phyloP scores from a whole-genome alignment of 2,329 filamentous ascomycete genomes.

The Microcera coccophila region DNA sequence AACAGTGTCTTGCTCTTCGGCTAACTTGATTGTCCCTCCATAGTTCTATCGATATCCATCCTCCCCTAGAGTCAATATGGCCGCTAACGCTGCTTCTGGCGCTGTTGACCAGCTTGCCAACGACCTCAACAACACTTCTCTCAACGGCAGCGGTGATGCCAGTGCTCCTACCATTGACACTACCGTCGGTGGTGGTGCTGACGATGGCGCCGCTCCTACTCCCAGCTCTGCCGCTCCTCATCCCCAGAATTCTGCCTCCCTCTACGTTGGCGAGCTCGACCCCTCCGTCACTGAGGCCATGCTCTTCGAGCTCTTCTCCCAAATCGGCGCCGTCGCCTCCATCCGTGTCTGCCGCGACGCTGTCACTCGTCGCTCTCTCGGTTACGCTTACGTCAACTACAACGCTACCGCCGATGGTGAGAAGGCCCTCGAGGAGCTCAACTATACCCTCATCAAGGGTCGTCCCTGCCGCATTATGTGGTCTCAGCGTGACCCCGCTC shows the following conservation, averaged over 20 bases:
- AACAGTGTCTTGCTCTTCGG: slow-evolving; percentile 6
- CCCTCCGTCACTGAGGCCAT: slow-evolving; percentile 97
- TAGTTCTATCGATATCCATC: slow-evolving; percentile 18
- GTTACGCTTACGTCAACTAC: slow-evolving; percentile 99
- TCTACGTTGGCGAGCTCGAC: slow-evolving; percentile 98
- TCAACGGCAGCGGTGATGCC: slow-evolving; percentile 65
- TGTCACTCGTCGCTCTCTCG: slow-evolving; percentile 95
- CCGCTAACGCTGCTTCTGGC: slow-evolving; percentile 53
- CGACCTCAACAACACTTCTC: slow-evolving; percentile 68
- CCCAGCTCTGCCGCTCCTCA: slow-evolving; percentile 70
- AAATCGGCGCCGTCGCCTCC: slow-evolving; percentile 96
- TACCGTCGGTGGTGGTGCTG: slow-evolving; percentile 54
- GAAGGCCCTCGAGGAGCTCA: slow-evolving; percentile 97
- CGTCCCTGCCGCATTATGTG: slow-evolving; percentile 99
- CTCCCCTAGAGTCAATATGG: slow-evolving; percentile 47
- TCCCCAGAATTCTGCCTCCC: slow-evolving; percentile 91
- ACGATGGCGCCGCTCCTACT: slow-evolving; percentile 63
- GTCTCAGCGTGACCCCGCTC: slow-evolving; percentile 98
- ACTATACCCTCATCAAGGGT: slow-evolving; percentile 99
- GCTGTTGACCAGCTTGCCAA: slow-evolving; percentile 77
- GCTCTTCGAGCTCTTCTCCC: slow-evolving; percentile 99
- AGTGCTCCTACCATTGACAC: slow-evolving; percentile 71
- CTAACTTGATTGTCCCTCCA: background rate
- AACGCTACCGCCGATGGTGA: slow-evolving; percentile 95
- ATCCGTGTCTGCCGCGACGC: slow-evolving; percentile 99